Percentiles rank a stretch among this genome's conserved stretches.
Evolutionary conservation across 345 rosid genomes (phyloP).

Genomic region (Lepidium didymum): DNA sequence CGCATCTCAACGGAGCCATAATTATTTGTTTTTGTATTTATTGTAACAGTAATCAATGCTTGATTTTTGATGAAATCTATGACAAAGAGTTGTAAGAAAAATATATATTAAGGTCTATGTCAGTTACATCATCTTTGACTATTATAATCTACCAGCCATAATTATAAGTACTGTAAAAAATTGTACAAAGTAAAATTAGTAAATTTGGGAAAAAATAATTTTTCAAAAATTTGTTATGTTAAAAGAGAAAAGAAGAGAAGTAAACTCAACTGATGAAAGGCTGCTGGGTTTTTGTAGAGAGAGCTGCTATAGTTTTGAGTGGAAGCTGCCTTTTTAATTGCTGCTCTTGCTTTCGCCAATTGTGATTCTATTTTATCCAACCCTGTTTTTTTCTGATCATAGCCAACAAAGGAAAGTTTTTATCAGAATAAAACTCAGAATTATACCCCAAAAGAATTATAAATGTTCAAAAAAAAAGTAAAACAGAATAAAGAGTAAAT

Average conservation of each 20-base stretch:
- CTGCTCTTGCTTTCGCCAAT: slow-evolving; percentile 44
- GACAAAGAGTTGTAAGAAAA: background rate
- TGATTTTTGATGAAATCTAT: background rate
- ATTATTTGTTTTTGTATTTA: background rate
- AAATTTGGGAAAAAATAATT: background rate
- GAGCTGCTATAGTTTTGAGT: slow-evolving; percentile 35
- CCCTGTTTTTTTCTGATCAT: slow-evolving; percentile 26
- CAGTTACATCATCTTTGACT: slow-evolving; percentile 4
- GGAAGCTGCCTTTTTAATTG: slow-evolving; percentile 36
- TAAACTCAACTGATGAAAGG: slow-evolving; percentile 51
- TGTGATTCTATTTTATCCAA: slow-evolving; percentile 34
- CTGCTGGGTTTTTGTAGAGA: slow-evolving; percentile 46
- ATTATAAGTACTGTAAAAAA: background rate
- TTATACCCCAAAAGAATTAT: too few species aligned
- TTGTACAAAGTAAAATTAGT: background rate
- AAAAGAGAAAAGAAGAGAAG: background rate
- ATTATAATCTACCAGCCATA: background rate
- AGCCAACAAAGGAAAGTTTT: background rate
- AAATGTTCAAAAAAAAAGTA: too few species aligned
- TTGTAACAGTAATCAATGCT: background rate
- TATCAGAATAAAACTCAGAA: too few species aligned
- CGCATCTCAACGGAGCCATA: slow-evolving; percentile 5
- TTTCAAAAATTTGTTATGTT: background rate
- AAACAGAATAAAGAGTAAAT: too few species aligned
- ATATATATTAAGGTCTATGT: background rate